Evolutionary conservation across 2,329 filamentous ascomycete genomes (phyloP), one percentile per base, ranked within the genome.

Genomic region (Leptographium lundbergii): DNA sequence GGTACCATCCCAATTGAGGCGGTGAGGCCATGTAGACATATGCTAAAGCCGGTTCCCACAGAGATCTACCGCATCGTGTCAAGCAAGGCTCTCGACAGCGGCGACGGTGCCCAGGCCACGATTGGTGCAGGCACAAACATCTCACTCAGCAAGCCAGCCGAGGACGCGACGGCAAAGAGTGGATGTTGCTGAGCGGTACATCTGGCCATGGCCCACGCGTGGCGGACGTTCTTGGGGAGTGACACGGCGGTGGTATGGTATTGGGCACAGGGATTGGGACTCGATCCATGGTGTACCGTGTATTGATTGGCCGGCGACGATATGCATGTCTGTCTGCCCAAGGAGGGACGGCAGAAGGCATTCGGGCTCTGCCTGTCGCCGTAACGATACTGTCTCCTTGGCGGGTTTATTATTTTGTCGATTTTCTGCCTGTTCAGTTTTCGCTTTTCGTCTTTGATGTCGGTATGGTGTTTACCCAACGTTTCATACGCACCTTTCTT

Each of bases 51-150:
- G 3, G 11, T n/a, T 24, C 25, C 34, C n/a, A 17, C 71, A 96
- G 94, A 99, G 81, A 99, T 99, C 78, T 99, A 97, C 82, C 89
- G 91, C 70, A 99, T 99, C 69, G 94, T 99, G 65, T 97, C 92
- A 60, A 94, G 88, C 82, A 97, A 97, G 81, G 90, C 91, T 50
- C 85, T 97, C 68, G 92, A 96, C 72, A 89, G 88, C 70, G 90
- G 89, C 70, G 91, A 96, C 67, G 82, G 84, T 63, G 81, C 86
- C 64, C 87, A 89, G 72, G 87, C 88, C 69, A 87, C 88, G 65
- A 87, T 94, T 68, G 85, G 85, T 66, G 84, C 88, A 66, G 88
- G 89, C 68, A 86, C 84, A 67, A 90, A 88, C 72, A 88, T 97
- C 69, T 87, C 90, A 65, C 87, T 96, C 69, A 92, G 84, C 81